These are phyloP conservation scores for Puccinia hordei DNA, from an alignment of 1,284 basidiomycete genomes.

Conservation along the genomic window DNA sequence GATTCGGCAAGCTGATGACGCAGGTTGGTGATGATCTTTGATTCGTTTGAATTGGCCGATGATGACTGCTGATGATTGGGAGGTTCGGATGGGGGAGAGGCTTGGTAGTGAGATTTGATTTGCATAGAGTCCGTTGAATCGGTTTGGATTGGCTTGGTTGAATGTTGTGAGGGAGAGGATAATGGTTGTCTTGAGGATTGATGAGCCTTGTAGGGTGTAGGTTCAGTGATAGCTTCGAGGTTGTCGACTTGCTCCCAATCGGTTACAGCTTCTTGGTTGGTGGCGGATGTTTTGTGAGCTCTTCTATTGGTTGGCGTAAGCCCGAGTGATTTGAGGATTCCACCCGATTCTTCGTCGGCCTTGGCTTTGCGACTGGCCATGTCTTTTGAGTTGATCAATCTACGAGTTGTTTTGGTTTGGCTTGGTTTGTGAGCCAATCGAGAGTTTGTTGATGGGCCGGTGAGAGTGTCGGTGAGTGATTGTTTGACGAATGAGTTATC, in stretches of 20 bases:
- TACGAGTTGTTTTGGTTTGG: not conserved
- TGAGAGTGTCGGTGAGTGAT: conserved; percentile 37
- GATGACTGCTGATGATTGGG: not conserved
- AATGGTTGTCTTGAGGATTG: not conserved
- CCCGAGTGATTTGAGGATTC: conserved; percentile 45
- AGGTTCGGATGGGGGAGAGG: not conserved
- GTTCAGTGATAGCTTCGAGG: not conserved
- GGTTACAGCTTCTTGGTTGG: conserved; percentile 17
- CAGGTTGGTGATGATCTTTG: conserved; percentile 1
- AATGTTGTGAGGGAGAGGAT: not conserved
- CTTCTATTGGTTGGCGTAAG: conserved; percentile 27
- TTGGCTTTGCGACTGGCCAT: conserved; percentile 42
- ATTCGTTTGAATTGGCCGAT: conserved; percentile 8
- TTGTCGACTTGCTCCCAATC: conserved; percentile 45
- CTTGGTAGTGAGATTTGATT: not conserved
- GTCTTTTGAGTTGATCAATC: conserved; percentile 33
- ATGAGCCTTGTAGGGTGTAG: not conserved
- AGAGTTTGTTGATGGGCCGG: not conserved
- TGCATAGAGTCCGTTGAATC: not conserved
- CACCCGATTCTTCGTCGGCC: conserved; percentile 44
- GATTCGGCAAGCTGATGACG: conserved; percentile 31
- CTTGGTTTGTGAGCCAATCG: conserved; percentile 2
- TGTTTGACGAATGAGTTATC: conserved; percentile 50
- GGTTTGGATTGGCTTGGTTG: not conserved
- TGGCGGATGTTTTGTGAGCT: not conserved